phyloP scores from a whole-genome alignment of 306 rosid genomes.

The Psophocarpus tetragonolobus region DNA sequence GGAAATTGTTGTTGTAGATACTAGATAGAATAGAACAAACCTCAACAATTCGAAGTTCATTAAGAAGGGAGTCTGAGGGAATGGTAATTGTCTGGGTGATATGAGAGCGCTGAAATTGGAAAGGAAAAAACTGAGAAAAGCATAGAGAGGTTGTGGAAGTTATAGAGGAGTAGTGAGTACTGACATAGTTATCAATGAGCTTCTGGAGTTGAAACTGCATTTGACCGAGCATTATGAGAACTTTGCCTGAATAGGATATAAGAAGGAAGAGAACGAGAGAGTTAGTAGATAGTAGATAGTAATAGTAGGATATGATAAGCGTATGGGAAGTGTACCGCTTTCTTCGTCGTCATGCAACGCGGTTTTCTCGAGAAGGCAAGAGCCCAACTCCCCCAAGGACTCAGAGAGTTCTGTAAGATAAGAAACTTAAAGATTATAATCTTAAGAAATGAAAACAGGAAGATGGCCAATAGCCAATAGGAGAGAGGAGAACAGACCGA shows the following conservation, averaged over 20 bases:
- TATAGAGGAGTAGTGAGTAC: conserved; percentile 23
- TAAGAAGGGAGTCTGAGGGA: conserved; percentile 80
- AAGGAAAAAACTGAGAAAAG: conserved; percentile 21
- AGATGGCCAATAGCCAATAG: background rate
- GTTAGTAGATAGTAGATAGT: background rate
- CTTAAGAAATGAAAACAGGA: background rate
- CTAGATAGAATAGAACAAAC: conserved; percentile 36
- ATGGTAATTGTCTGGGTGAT: conserved; percentile 62
- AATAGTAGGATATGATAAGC: background rate
- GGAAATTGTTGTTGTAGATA: background rate
- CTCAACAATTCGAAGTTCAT: conserved; percentile 82
- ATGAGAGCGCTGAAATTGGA: conserved; percentile 67
- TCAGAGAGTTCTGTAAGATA: conserved; percentile 72
- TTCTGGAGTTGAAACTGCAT: conserved; percentile 74
- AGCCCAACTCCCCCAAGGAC: conserved; percentile 76
- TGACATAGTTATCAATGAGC: conserved; percentile 74
- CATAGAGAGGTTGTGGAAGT: background rate
- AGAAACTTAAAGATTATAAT: background rate
- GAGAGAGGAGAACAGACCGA: conserved; percentile 1
- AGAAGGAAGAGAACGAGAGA: background rate
- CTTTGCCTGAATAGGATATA: conserved; percentile 50
- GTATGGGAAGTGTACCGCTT: conserved; percentile 48
- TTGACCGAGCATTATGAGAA: conserved; percentile 76
- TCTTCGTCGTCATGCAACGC: conserved; percentile 80
- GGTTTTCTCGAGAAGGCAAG: conserved; percentile 85